Evolutionary conservation across 345 rosid genomes (phyloP), one percentile per base, ranked within the genome.

Genomic region (Crucihimalaya himalaica): DNA sequence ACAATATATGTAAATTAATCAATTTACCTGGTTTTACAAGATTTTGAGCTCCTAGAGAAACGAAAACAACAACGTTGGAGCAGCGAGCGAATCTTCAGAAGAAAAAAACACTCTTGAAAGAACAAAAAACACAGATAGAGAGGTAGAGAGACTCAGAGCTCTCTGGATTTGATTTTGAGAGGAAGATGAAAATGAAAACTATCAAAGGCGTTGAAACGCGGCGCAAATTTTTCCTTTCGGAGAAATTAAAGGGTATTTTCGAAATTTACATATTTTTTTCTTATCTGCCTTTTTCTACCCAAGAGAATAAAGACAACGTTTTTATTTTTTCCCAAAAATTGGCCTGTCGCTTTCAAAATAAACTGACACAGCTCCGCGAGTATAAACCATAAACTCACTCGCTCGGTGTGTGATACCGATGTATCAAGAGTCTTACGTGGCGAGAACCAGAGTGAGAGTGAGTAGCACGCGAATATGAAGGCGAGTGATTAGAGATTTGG

Each of bases 221-320:
- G 78, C 72, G 73, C 67, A 67, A 67, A 8, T 39, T 15, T 16
- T 39, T 15, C 19, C 42, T 43, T 73, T 40, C 7, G 29, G 58
- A 46, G 63, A 50, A 67, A 37, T 39, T 1, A 1, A 63, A 66
- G 66, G 79, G 56, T 70, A 28, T 0, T 19, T 25, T 70, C 5
- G 75, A 63, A 63, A 63, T 46, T 70, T 14, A 42, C 0, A 1
- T 21, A 2, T 34, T 19, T 19, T 66, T 15, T 15, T 42, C 63
- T 53, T 72, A 72, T 72, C 76, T 53, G 43, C 28, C 23, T 55
- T 63, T 66, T 20, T 1, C 5, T 13, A n/a, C n/a, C n/a, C 2
- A 20, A 19, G 46, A 66, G 46, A 66, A 66, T 67, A 34, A 66
- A 66, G 78, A 74, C 72, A 67, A 66, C 25, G 23, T 13, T 64